Base-by-base conservation (phyloP, 805 yeast genomes). In the Priceomyces medius region DNA sequence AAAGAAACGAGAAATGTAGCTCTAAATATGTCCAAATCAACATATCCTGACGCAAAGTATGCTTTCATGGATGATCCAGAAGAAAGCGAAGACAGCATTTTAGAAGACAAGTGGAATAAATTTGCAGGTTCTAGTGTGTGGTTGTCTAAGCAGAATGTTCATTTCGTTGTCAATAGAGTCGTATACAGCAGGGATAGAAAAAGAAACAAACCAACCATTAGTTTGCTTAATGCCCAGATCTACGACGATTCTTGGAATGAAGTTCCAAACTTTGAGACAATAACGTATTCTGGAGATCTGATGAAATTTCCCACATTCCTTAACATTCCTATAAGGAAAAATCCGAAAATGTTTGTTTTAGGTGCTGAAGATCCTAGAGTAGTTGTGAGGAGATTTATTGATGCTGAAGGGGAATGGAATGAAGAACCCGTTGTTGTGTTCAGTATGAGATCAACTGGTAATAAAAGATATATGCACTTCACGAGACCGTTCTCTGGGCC, bases 401-500 rank as follows among this genome's bases (percentile, higher is more conserved):
- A 44, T 35, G 37, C 14, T 9, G 23, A 29, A 17, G 36, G 40
- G 7, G 36, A 42, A 18, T 20, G n/a, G 13, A 45, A 46, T 10
- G 50, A 56, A 41, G 61, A 54, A 29, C 61, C 61, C 3, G 27
- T 56, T 1, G 40, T 58, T 20, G 47, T 58, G 2, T 58, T 50
- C 46, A 58, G 54, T 40, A 40, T 54, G 43, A 45, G 49, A 38
- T 44, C 45, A 23, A 36, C 46, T 8, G 40, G 21, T 6, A 48
- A 50, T 40, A 53, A 51, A 36, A 45, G 60, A 40, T 59, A 49
- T 7, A 56, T 56, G 57, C 55, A 50, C 42, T 32, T 48, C 23
- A 51, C 47, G 26, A 32, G 51, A 26, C 63, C 63, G 28, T 51
- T 55, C 17, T 5, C 18, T 13, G 38, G 40, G 4, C 19, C 28